Percentiles rank a stretch among this genome's conserved stretches.
These are phyloP conservation scores for Gentiana straminea DNA, from an alignment of 257 asterid genomes.

Conservation along the genomic window DNA sequence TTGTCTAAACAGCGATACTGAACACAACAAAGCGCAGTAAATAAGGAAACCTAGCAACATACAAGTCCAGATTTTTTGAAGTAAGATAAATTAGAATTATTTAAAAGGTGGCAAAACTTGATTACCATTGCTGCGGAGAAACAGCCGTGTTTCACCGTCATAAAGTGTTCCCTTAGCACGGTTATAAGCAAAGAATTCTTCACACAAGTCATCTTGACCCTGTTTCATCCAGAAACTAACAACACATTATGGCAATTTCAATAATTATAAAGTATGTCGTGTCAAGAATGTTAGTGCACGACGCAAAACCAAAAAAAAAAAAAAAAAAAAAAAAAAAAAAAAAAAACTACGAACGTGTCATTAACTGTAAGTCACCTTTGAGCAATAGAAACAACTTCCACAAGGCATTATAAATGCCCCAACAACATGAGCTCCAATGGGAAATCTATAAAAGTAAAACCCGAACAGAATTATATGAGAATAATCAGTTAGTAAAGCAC, in stretches of 20 bases:
- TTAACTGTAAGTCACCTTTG: conserved; percentile 36
- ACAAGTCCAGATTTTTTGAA: too few relatives aligned
- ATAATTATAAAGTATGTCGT: background rate
- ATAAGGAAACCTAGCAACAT: too few relatives aligned
- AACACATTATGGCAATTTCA: background rate
- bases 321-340: background rate
- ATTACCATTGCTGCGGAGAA: conserved; percentile 72
- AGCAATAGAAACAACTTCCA: conserved; percentile 88
- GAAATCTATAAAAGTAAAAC: conserved; percentile 34
- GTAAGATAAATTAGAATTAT: background rate
- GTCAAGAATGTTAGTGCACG: too few relatives aligned
- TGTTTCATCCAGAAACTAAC: conserved; percentile 30
- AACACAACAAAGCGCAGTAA: background rate
- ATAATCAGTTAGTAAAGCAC: too few relatives aligned
- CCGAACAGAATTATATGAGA: background rate
- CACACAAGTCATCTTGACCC: conserved; percentile 99
- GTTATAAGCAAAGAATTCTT: conserved; percentile 79
- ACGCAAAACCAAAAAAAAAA: background rate
- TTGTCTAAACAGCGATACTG: background rate
- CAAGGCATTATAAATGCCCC: conserved; percentile 99
- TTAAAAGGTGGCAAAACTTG: background rate
- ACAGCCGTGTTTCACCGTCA: conserved; percentile 94
- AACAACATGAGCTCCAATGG: conserved; percentile 76
- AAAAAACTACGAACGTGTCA: background rate
- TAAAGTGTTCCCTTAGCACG: conserved; percentile 98